Conservation (phyloP, 306 rosid species). For the Lablab purpureus region DNA sequence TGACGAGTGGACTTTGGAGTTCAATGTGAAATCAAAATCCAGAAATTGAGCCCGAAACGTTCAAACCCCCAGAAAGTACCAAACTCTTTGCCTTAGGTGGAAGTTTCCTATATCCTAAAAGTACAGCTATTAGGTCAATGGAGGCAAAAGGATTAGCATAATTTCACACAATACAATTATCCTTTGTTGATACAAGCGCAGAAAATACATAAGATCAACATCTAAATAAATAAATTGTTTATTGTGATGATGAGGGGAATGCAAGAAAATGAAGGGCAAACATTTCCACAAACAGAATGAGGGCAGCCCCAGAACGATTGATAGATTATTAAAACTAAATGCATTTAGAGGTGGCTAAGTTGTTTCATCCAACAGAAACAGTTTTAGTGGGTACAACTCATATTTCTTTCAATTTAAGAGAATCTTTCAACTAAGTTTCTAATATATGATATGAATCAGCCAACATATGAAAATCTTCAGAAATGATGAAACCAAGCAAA, state of each 20-base stretch:
- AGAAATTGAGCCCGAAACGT: neutral
- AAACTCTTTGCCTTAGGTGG: constrained; percentile 74
- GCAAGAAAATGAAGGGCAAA: neutral
- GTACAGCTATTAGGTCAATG: constrained; percentile 62
- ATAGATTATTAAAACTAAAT: neutral
- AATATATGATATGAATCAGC: neutral
- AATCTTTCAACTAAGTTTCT: neutral
- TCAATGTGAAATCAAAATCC: neutral
- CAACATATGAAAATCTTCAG: neutral
- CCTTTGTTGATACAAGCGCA: constrained; percentile 6
- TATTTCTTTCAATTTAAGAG: neutral
- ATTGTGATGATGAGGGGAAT: neutral
- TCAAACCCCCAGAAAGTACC: constrained; percentile 93
- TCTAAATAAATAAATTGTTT: neutral
- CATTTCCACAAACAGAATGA: constrained; percentile 28
- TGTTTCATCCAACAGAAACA: neutral
- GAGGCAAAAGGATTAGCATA: constrained; percentile 16
- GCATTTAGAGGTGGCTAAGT: neutral
- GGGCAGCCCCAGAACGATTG: neutral
- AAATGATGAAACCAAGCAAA: neutral
- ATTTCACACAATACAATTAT: constrained; percentile 12
- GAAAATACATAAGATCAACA: constrained; percentile 2
- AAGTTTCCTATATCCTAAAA: constrained; percentile 60
- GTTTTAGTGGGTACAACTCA: neutral
- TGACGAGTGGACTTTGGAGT: neutral